A percentile compares a stretch with the other conserved stretches of the same genome.
phyloP scores from a whole-genome alignment of 202 grass and related monocot genomes.

The Carex sylvatica region DNA sequence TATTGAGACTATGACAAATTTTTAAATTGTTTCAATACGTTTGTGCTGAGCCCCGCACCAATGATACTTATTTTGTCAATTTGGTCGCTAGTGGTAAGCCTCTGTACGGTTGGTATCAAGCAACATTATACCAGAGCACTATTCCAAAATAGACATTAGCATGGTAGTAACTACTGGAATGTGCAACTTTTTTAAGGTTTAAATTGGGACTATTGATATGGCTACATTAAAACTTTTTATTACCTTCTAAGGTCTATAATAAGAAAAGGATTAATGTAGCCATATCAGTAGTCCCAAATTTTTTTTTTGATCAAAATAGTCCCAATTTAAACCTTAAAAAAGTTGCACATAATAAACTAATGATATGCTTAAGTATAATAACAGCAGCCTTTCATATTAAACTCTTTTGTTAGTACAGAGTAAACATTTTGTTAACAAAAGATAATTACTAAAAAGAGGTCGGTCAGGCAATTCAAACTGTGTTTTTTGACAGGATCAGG shows the following conservation, averaged over 20 bases:
- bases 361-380: no score
- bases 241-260: background rate
- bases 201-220: background rate
- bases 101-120: background rate
- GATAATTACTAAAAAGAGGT: background rate
- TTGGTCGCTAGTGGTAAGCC: background rate
- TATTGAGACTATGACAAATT: background rate
- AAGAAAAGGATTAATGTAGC: background rate
- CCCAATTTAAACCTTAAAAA: no score
- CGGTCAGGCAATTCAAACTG: background rate
- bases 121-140: background rate
- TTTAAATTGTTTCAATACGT: background rate
- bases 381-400: background rate
- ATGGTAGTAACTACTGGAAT: background rate
- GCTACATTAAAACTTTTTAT: background rate
- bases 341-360: no score
- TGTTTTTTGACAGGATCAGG: background rate
- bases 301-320: no score
- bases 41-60: background rate
- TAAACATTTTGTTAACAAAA: background rate
- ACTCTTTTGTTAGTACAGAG: background rate
- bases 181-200: background rate
- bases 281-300: no score
- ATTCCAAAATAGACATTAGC: background rate
- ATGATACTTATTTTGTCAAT: background rate